Percentiles rank a stretch among this genome's conserved stretches.
These are phyloP conservation scores for Ustilago trichophora DNA, from an alignment of 1,284 basidiomycete genomes.

Conservation along the genomic window DNA sequence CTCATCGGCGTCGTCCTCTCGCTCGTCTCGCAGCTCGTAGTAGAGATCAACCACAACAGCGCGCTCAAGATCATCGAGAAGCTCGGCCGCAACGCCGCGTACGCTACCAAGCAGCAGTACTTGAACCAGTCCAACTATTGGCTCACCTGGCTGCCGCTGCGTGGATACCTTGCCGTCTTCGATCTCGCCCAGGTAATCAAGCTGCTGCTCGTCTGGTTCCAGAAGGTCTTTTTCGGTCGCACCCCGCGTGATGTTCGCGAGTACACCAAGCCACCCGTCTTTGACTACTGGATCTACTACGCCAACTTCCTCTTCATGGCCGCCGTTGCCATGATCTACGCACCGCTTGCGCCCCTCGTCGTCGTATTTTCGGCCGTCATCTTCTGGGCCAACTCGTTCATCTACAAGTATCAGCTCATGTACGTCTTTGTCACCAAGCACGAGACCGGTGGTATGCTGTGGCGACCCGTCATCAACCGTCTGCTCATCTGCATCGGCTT, in stretches of 20 bases:
- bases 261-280: slow-evolving; percentile 92
- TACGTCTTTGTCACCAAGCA: slow-evolving; percentile 65
- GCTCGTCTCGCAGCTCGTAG: slow-evolving; percentile 42
- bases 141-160: slow-evolving; percentile 70
- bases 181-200: slow-evolving; percentile 96
- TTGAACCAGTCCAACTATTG: slow-evolving; percentile 63
- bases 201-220: slow-evolving; percentile 83
- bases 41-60: slow-evolving; percentile 46
- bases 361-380: slow-evolving; percentile 53
- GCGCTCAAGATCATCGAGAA: slow-evolving; percentile 36
- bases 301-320: slow-evolving; percentile 63
- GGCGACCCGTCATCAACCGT: slow-evolving; percentile 62
- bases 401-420: slow-evolving; percentile 67
- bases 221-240: slow-evolving; percentile 83
- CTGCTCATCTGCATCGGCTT: slow-evolving; percentile 60
- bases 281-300: slow-evolving; percentile 89
- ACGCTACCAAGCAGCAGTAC: slow-evolving; percentile 57
- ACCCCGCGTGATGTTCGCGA: slow-evolving; percentile 95
- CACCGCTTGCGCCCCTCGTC: slow-evolving; percentile 59
- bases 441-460: slow-evolving; percentile 65
- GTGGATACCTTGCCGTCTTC: slow-evolving; percentile 91
- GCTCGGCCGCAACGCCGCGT: slow-evolving; percentile 40
- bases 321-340: slow-evolving; percentile 62
- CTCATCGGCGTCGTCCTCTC: slow-evolving; percentile 63
- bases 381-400: slow-evolving; percentile 57